A percentile compares a stretch with the other conserved stretches of the same genome.
Conservation (phyloP, 163 green algal genomes). For the Botryococcus braunii region DNA sequence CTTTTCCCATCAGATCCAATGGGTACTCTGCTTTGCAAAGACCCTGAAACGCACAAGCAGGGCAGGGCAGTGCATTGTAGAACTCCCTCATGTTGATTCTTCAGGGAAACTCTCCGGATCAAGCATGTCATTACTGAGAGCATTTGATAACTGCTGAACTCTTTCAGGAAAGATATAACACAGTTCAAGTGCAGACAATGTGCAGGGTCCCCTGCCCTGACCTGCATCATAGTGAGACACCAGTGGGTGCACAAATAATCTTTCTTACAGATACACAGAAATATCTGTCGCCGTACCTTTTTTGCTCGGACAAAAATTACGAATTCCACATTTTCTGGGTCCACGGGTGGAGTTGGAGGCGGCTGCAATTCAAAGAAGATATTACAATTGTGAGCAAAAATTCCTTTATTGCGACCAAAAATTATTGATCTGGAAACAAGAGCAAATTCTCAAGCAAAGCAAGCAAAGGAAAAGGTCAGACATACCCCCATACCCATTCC, state of each 20-base stretch:
- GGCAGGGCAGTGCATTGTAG: not conserved
- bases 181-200: too few species aligned
- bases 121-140: too few species aligned
- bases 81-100: too few species aligned
- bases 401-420: not conserved
- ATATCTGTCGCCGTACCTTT: slow-evolving; percentile 16
- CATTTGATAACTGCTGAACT: too few species aligned
- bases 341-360: slow-evolving; percentile 58
- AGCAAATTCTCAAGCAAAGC: not conserved
- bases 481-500: not conserved
- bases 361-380: slow-evolving; percentile 14
- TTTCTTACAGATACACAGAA: too few species aligned
- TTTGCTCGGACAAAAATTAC: slow-evolving; percentile 71
- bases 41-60: too few species aligned
- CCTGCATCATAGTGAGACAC: too few species aligned
- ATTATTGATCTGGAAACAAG: not conserved
- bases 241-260: too few species aligned
- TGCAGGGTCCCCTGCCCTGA: too few species aligned
- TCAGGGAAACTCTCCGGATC: too few species aligned
- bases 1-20: not conserved
- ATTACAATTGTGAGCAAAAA: not conserved
- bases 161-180: too few species aligned
- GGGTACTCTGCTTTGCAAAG: too few species aligned
- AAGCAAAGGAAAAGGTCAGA: not conserved
- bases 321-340: slow-evolving; percentile 84